phyloP scores from a whole-genome alignment of 352 stramenopile species.

The Phytophthora tubulina region DNA sequence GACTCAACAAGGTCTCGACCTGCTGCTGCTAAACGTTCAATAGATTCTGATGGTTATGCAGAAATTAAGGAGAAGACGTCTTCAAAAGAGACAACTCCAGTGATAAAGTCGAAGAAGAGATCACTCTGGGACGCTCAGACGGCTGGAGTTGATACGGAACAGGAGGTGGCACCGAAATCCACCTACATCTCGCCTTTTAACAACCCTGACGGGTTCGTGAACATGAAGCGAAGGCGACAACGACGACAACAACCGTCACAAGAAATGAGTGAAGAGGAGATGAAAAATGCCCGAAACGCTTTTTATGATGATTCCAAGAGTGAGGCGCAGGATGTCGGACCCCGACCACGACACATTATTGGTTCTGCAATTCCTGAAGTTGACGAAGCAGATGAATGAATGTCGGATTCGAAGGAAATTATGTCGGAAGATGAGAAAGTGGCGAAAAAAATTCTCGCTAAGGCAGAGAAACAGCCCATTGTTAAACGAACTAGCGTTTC shows the following conservation, averaged over 20 bases:
- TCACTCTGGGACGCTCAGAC: conserved; percentile 44
- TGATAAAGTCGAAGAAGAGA: conserved; percentile 37
- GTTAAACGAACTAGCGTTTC: background rate
- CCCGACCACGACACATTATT: conserved; percentile 53
- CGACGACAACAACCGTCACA: conserved; percentile 11
- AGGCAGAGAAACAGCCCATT: background rate
- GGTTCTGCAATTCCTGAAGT: conserved; percentile 41
- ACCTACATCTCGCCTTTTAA: conserved; percentile 74
- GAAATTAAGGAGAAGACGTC: conserved; percentile 11
- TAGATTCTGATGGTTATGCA: conserved; percentile 2
- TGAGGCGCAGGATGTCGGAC: conserved; percentile 25
- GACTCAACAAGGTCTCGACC: conserved; percentile 15
- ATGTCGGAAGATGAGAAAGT: conserved; percentile 22
- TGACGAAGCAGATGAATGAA: conserved; percentile 63
- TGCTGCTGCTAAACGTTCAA: conserved; percentile 2
- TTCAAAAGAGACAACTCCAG: background rate
- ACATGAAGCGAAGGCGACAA: conserved; percentile 36
- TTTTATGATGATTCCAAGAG: conserved; percentile 53
- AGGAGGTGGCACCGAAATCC: background rate
- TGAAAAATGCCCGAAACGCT: conserved; percentile 34
- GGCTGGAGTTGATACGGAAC: conserved; percentile 4
- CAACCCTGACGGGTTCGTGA: conserved; percentile 40
- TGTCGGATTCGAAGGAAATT: conserved; percentile 69
- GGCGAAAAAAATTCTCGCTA: background rate
- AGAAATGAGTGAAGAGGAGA: conserved; percentile 35